Evolutionary conservation across 2,329 filamentous ascomycete genomes (phyloP).

Genomic region (Albifimbria verrucaria): DNA sequence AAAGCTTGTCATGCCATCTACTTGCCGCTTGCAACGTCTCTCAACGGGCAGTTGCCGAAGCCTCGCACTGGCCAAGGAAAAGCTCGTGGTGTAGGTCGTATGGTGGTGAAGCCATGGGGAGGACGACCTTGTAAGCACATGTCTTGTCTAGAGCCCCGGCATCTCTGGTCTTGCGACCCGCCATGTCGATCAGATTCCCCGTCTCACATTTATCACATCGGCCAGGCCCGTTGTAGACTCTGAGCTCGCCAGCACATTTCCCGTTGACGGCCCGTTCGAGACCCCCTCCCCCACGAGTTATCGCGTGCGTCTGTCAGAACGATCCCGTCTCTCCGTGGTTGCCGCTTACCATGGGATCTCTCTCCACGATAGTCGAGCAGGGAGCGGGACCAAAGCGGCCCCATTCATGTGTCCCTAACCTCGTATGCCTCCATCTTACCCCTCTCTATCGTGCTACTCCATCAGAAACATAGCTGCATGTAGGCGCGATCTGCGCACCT

Average conservation of each 20-base stretch:
- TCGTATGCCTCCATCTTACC: conserved; percentile 18
- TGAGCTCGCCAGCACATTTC: no score
- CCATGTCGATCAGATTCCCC: neutral
- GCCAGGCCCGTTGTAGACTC: no score
- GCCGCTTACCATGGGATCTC: no score
- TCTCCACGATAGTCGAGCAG: no score
- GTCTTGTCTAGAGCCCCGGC: neutral
- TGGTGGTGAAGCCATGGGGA: neutral
- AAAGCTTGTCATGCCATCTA: no score
- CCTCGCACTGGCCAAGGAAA: no score
- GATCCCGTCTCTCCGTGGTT: conserved; percentile 6
- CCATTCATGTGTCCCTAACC: no score
- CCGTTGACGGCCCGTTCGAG: no score
- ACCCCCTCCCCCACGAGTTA: neutral
- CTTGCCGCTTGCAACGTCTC: no score
- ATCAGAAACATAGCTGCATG: conserved; percentile 28
- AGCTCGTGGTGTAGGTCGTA: neutral
- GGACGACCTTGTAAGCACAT: neutral
- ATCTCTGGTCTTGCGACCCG: neutral
- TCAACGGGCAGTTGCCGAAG: no score
- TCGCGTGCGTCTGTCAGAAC: neutral
- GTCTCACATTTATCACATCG: neutral
- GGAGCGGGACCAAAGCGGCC: no score
- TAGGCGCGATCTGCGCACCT: conserved; percentile 21
- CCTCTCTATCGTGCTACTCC: conserved; percentile 17